Evolutionary conservation across 2,329 filamentous ascomycete genomes (phyloP).

Genomic region (Fusarium gaditjirri): DNA sequence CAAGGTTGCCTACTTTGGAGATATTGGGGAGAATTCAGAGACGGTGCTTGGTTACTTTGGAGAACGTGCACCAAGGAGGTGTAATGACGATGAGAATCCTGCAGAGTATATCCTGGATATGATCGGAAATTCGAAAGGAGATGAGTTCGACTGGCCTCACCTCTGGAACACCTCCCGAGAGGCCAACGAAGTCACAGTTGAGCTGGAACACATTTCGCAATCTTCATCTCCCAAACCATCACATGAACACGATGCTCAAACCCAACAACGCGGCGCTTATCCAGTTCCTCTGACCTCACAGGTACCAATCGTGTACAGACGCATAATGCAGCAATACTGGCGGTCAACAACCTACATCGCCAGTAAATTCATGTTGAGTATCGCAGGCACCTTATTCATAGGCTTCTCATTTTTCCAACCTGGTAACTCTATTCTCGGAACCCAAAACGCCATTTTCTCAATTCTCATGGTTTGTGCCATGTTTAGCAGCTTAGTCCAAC

Average conservation of each 20-base stretch:
- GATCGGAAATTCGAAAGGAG: background rate
- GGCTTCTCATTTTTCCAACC: slow-evolving; percentile 75
- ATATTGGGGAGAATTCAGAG: slow-evolving; percentile 69
- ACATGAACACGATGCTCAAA: background rate
- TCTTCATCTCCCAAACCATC: background rate
- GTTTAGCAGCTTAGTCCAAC: slow-evolving; percentile 76
- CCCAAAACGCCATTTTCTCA: slow-evolving; percentile 78
- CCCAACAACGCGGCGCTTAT: background rate
- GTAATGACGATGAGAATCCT: slow-evolving; percentile 70
- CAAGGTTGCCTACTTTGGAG: slow-evolving; percentile 75
- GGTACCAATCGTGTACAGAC: slow-evolving; percentile 69
- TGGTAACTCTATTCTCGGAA: slow-evolving; percentile 69
- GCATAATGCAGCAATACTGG: slow-evolving; percentile 87
- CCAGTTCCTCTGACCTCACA: slow-evolving; percentile 56
- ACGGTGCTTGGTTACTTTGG: slow-evolving; percentile 73
- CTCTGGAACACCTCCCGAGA: background rate
- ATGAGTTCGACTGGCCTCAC: background rate
- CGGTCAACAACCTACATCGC: slow-evolving; percentile 83
- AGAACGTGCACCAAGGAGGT: slow-evolving; percentile 66
- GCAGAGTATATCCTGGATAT: slow-evolving; percentile 73
- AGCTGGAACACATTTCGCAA: background rate
- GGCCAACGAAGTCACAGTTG: background rate
- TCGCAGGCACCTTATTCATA: slow-evolving; percentile 74
- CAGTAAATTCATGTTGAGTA: slow-evolving; percentile 72
- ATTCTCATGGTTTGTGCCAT: slow-evolving; percentile 82